Conservation (phyloP, 1,139 yeast species). For the Kodamaea alishanica region DNA sequence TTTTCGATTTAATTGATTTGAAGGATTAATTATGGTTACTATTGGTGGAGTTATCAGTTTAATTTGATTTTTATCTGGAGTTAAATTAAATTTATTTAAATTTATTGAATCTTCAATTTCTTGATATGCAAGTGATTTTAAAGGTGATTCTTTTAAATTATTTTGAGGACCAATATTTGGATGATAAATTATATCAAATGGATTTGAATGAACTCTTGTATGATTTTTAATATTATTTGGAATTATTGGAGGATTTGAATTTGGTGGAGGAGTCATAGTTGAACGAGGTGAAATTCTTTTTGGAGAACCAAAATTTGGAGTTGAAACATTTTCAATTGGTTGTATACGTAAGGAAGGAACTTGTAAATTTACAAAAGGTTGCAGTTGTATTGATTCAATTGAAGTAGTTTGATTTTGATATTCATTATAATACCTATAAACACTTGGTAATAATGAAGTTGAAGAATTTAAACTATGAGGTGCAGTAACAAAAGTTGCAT, state of each 20-base stretch:
- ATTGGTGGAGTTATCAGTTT: constrained; percentile 10
- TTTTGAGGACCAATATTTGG: constrained; percentile 4
- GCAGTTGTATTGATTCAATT: neutral
- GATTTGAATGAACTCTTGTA: constrained; percentile 9
- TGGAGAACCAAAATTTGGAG: neutral
- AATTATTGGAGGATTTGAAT: constrained; percentile 4
- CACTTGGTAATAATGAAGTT: constrained; percentile 5
- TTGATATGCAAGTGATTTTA: constrained; percentile 9
- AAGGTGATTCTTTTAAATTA: neutral
- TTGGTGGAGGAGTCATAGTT: constrained; percentile 6
- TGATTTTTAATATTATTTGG: constrained; percentile 3
- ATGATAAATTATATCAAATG: constrained; percentile 14
- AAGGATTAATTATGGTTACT: constrained; percentile 28
- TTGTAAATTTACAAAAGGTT: constrained; percentile 1
- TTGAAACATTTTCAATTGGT: neutral
- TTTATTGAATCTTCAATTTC: constrained; percentile 13
- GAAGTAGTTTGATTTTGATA: constrained; percentile 1
- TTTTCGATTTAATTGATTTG: constrained; percentile 17
- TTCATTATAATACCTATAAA: constrained; percentile 2
- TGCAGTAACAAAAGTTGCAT: constrained; percentile 8
- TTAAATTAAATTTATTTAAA: neutral
- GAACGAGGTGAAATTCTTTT: too few species aligned
- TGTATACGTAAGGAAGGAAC: neutral
- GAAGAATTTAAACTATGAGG: constrained; percentile 5
- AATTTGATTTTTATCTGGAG: neutral